Base-by-base conservation (phyloP, 129 eudicot genomes). In the Solidago caesia region DNA sequence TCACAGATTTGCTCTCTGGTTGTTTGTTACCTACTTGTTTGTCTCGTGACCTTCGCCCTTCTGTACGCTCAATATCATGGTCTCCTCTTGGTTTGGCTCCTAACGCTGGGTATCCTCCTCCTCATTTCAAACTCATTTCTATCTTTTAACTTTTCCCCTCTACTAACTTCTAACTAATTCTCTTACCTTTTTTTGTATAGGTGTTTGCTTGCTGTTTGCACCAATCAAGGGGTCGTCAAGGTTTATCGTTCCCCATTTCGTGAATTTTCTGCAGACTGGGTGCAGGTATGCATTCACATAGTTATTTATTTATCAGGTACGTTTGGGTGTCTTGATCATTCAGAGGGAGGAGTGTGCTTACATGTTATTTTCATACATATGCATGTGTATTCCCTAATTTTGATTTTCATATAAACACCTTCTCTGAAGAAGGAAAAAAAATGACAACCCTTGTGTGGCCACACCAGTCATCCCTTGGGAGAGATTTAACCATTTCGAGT, bases 171-270 rank as follows among this genome's bases (percentile, higher is more conserved):
- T 21, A 43, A 26, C 7, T 13, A 48, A 59, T 15, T 33, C 67
- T 65, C 44, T 44, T 21, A 15, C 6, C 26, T 27, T 43, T 66
- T 16, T 64, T 39, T 75, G 45, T 73, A 39, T 81, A 91, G 99
- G 70, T 91, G 96, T 81, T 69, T 91, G 87, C 97, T 94, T 85
- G 97, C 96, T 87, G 90, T 94, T 76, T 94, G 97, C 84, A 88
- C 99, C 49, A 82, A 86, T 16, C 83, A 78, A 48, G 99, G 97
- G 13, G 79, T 73, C 2, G 99, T 91, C 75, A 94, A 88, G 81
- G 55, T 94, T 75, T 94, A 83, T 44, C 93, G 96, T 68, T 80
- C 84, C 57, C 99, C 99, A 2, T 87, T 77, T 73, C 61, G 86
- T 53, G 98, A 94, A 69, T 85, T 77, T 70, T 87, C 90, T 26